Base-by-base conservation (phyloP, 73 alveolate species). In the Tetrahymena thermophila region DNA sequence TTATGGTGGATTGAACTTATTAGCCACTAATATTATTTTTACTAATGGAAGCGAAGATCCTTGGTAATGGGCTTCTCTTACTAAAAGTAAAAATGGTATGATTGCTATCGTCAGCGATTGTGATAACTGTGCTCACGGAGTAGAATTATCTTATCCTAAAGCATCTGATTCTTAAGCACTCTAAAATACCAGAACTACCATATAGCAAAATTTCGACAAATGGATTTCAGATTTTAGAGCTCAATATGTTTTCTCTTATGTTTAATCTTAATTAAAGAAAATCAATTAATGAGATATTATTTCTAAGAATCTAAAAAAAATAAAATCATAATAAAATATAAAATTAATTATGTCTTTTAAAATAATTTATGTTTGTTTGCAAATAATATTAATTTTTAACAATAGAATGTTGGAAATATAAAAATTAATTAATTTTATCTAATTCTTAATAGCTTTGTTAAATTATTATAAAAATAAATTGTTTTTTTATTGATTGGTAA, bases 121-220 rank as follows among this genome's bases (percentile, higher is more conserved):
- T 94, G 96, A 97, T 93, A 83, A 97, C 94, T 96, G 98, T 43
- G 98, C 97, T 55, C 99, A 98, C 94, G 97, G 99, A 85, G 98
- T 97, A 17, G 99, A 98, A 84, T 96, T 98, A 23, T 94, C 96
- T 56, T 97, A 97, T 19, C 98, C 98, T 35, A 58, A 56, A 43
- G 98, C 93, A 19, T 94, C 94, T 35, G 99, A 97, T 93, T 95
- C 98, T 10, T 57, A 43, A 85, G 96, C 43, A 16, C 94, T 97
- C 40, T 94, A 95, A 83, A 17, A 96, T 56, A 96, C 94, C 7
- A 97, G 98, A 96, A 19, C 43, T 35, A 44, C 95, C n/a, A 96
- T 97, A 23, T 34, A n/a, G n/a, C 17, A 34, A 38, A 38, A 35
- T 31, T 95, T 95, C 93, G 35, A 35, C 9, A 37, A 95, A 85